phyloP scores from a whole-genome alignment of 805 yeast genomes.

The Teunomyces aglyptinius region DNA sequence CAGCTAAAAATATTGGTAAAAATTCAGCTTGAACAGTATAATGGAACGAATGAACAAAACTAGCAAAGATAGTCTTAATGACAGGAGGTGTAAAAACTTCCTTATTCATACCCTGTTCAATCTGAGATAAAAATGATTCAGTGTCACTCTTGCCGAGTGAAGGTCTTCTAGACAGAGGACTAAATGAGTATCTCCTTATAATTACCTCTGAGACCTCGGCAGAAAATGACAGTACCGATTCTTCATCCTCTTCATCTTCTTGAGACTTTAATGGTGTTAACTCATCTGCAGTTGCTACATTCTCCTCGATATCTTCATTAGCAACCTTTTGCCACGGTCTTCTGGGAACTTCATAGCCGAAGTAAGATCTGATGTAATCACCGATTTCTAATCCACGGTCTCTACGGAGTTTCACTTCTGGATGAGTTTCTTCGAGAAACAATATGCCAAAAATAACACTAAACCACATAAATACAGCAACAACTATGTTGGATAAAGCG shows the following conservation, averaged over 20 bases:
- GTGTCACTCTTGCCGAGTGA: conserved; percentile 4
- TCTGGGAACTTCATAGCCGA: background rate
- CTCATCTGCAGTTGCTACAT: background rate
- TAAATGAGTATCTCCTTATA: conserved; percentile 17
- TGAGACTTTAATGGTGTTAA: background rate
- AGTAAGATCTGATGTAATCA: conserved; percentile 22
- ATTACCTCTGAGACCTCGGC: conserved; percentile 9
- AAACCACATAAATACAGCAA: conserved; percentile 33
- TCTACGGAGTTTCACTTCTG: conserved; percentile 30
- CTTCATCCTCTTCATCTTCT: background rate
- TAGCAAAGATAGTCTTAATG: conserved; percentile 29
- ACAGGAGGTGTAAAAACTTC: conserved; percentile 30
- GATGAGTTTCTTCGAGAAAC: conserved; percentile 56
- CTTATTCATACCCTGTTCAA: conserved; percentile 15
- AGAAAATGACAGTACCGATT: background rate
- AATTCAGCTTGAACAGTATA: conserved; percentile 51
- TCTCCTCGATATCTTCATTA: background rate
- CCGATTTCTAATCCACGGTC: conserved; percentile 50
- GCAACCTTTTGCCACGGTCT: background rate
- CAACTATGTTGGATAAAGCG: conserved; percentile 52
- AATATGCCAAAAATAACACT: conserved; percentile 41
- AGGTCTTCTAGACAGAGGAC: conserved; percentile 12
- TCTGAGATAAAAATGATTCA: conserved; percentile 5
- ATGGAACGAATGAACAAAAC: conserved; percentile 48
- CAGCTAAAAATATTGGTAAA: conserved; percentile 53